phyloP scores from a whole-genome alignment of 192 early-diverging fungal species.

The Mortierella claussenii region DNA sequence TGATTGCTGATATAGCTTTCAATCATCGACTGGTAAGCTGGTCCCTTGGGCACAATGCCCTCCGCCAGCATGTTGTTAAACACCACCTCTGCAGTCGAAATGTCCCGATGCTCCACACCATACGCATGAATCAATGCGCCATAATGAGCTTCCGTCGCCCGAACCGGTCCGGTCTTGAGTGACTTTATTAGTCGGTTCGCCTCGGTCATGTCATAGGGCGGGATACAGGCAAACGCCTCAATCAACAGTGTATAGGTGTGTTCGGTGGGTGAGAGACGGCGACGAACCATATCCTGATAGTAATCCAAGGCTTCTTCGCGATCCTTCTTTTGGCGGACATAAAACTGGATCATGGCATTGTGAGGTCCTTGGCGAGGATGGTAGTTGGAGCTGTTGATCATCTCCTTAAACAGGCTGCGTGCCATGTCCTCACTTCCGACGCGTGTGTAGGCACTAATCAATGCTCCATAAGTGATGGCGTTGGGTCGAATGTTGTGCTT shows the following conservation, averaged over 20 bases:
- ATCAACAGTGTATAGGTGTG: conserved; percentile 68
- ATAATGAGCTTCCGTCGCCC: conserved; percentile 61
- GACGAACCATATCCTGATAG: conserved; percentile 55
- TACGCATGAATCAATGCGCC: conserved; percentile 67
- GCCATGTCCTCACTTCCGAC: conserved; percentile 65
- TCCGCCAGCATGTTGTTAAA: conserved; percentile 54
- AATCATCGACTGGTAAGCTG: conserved; percentile 65
- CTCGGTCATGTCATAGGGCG: conserved; percentile 65
- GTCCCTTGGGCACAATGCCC: conserved; percentile 57
- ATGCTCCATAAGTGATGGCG: conserved; percentile 64
- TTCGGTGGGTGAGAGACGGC: conserved; percentile 59
- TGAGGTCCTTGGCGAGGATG: conserved; percentile 64
- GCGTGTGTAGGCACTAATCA: conserved; percentile 66
- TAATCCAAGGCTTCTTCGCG: conserved; percentile 60
- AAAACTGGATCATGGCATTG: conserved; percentile 73
- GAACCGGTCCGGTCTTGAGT: conserved; percentile 52
- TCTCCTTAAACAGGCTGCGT: conserved; percentile 56
- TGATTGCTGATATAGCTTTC: conserved; percentile 61
- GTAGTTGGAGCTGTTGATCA: conserved; percentile 56
- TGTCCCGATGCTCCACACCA: conserved; percentile 61
- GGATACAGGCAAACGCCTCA: conserved; percentile 62
- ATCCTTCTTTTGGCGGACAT: conserved; percentile 63
- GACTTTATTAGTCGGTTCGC: conserved; percentile 59
- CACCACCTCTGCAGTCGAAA: conserved; percentile 52
- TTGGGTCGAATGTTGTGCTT: conserved; percentile 58